phyloP scores from a whole-genome alignment of 1,284 basidiomycete genomes.

The Ganoderma lingzhi region DNA sequence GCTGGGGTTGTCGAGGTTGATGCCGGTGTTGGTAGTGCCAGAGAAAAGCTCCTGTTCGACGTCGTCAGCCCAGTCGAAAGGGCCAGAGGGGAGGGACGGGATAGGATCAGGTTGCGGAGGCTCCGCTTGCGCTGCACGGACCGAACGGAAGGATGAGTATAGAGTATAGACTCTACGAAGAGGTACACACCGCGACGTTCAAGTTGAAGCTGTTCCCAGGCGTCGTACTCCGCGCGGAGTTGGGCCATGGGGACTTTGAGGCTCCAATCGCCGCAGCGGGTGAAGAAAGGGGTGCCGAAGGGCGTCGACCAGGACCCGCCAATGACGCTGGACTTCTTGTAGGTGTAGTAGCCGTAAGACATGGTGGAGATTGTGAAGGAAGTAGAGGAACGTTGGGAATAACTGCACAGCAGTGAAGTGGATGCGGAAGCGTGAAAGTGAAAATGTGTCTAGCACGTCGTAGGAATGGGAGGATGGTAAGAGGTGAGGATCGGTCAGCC shows the following conservation, averaged over 20 bases:
- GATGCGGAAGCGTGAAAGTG: not conserved
- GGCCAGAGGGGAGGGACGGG: not conserved
- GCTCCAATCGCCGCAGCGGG: constrained; percentile 1
- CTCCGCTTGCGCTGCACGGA: not conserved
- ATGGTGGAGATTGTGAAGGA: not conserved
- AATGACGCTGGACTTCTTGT: not conserved
- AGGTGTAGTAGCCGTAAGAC: not conserved
- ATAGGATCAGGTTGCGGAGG: not conserved
- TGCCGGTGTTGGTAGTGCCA: not conserved
- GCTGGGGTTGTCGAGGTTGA: too few species aligned
- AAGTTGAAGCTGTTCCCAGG: constrained; percentile 2
- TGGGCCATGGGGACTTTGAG: constrained; percentile 3
- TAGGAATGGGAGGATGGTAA: not conserved
- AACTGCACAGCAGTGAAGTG: not conserved
- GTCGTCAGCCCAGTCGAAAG: constrained; percentile 5
- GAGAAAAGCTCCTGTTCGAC: constrained; percentile 3
- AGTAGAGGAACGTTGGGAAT: not conserved
- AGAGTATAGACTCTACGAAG: not conserved
- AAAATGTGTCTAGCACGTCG: not conserved
- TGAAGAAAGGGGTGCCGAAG: constrained; percentile 12
- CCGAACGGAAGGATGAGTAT: not conserved
- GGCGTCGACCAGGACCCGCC: constrained; percentile 12
- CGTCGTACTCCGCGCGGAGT: not conserved
- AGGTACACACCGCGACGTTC: not conserved
- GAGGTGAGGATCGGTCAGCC: not conserved